Conservation (phyloP, 306 rosid species). For the Pyrus bretschneideri region DNA sequence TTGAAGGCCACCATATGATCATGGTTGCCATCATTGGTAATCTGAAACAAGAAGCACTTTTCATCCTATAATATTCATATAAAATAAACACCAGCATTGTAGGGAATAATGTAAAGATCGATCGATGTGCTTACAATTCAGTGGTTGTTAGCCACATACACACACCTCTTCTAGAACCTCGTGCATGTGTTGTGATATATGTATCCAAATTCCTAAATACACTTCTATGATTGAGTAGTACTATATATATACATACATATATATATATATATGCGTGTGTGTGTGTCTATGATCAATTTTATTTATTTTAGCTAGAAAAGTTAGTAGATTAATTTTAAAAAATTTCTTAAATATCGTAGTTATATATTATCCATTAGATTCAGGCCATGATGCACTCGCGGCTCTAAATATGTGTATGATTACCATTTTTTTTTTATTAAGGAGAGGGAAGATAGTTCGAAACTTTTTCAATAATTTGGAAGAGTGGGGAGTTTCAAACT, state of each 20-base stretch:
- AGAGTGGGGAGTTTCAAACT: too few species aligned
- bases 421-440: background rate
- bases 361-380: conserved; percentile 7
- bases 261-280: too few species aligned
- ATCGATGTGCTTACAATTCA: background rate
- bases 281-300: too few species aligned
- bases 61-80: conserved; percentile 16
- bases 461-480: too few species aligned
- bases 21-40: conserved; percentile 63
- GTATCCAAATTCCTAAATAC: too few species aligned
- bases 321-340: background rate
- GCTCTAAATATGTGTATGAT: conserved; percentile 29
- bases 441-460: too few species aligned
- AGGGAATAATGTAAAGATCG: conserved; percentile 20
- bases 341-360: too few species aligned
- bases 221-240: too few species aligned
- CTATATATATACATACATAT: too few species aligned
- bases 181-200: background rate
- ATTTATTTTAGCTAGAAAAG: background rate
- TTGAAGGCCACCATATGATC: conserved; percentile 43
- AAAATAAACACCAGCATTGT: background rate
- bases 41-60: conserved; percentile 42
- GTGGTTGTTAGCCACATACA: conserved; percentile 8
- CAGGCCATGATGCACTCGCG: conserved; percentile 26
- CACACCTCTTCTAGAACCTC: background rate